These are phyloP conservation scores for Dothideomycetes sp. DNA, from an alignment of 2,329 filamentous ascomycete species.

Conservation along the genomic window DNA sequence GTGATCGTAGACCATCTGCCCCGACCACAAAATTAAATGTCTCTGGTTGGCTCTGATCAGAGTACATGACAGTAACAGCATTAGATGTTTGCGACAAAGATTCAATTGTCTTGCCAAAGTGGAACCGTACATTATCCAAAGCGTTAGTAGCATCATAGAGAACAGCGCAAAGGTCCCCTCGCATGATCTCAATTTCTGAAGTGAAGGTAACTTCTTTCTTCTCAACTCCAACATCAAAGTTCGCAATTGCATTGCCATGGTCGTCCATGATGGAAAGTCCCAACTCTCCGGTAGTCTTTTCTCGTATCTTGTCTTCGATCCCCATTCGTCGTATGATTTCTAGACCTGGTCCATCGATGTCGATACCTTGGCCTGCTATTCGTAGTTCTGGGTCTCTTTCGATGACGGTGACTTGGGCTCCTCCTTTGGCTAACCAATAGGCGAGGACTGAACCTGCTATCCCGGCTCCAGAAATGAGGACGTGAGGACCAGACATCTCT, in stretches of 20 bases:
- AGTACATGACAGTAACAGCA: background rate
- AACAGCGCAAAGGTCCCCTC: conserved; percentile 41
- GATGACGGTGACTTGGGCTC: conserved; percentile 33
- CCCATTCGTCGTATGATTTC: conserved; percentile 34
- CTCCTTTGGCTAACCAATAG: conserved; percentile 24
- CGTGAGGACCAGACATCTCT: no score
- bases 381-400: conserved; percentile 34
- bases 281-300: conserved; percentile 30
- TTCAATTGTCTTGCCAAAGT: conserved; percentile 18
- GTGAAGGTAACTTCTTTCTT: conserved; percentile 27
- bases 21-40: conserved; percentile 20
- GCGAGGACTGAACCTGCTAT: conserved; percentile 32
- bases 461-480: conserved; percentile 32
- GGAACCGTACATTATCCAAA: conserved; percentile 18
- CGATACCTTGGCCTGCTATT: conserved; percentile 36
- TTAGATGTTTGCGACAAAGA: conserved; percentile 12
- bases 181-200: conserved; percentile 48
- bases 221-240: conserved; percentile 4
- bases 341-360: conserved; percentile 36
- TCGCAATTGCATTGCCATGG: conserved; percentile 14
- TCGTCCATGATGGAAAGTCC: conserved; percentile 32
- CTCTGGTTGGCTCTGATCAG: conserved; percentile 6
- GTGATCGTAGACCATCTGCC: conserved; percentile 22
- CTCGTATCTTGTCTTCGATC: conserved; percentile 29
- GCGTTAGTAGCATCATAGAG: conserved; percentile 29